Conservation (phyloP, 139 green algal genomes). For the Pleodorina starrii region DNA sequence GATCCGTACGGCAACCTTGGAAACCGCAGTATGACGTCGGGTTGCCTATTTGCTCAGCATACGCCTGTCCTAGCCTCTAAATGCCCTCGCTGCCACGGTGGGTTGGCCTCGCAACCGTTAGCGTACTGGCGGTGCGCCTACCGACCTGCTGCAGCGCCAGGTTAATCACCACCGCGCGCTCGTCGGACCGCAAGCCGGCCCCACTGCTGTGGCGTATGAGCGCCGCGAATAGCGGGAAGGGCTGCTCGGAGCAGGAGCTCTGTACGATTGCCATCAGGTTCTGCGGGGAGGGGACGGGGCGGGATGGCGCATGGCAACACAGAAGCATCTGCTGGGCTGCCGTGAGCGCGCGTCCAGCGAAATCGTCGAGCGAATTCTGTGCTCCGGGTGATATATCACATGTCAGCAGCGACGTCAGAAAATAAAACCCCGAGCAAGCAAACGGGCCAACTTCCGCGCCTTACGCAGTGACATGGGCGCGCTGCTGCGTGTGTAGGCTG, state of each 20-base stretch:
- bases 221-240: constrained; percentile 50
- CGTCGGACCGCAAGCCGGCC: not conserved
- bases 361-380: too few species aligned
- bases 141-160: constrained; percentile 52
- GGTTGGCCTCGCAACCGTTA: too few species aligned
- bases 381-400: too few species aligned
- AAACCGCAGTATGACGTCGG: too few species aligned
- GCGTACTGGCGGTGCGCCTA: too few species aligned
- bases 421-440: not conserved
- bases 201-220: constrained; percentile 53
- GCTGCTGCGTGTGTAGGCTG: not conserved
- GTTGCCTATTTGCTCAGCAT: too few species aligned
- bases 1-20: too few species aligned
- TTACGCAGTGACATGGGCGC: not conserved
- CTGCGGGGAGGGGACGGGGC: constrained; percentile 10
- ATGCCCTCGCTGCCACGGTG: not conserved
- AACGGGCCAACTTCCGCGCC: not conserved
- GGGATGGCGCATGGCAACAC: too few species aligned
- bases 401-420: too few species aligned
- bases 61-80: too few species aligned
- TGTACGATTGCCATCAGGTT: constrained; percentile 49
- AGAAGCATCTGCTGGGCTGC: too few species aligned
- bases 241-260: constrained; percentile 36
- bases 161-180: constrained; percentile 30
- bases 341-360: too few species aligned